Percentiles rank a stretch among this genome's conserved stretches.
Conservation (phyloP, 257 asterid genomes). For the Gynochthodes officinalis region DNA sequence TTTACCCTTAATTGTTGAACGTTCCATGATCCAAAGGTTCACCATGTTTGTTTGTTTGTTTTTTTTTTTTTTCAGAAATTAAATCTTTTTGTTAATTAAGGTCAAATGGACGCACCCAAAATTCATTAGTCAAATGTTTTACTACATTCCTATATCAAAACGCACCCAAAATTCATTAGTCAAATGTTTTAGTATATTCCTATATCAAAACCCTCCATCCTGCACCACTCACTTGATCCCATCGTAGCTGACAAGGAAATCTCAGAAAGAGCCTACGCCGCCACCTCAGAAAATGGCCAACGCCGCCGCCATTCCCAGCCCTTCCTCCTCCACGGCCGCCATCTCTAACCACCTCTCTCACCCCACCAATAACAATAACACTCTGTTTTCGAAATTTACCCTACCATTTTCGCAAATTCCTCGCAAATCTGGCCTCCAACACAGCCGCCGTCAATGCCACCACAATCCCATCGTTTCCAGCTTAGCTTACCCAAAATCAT, state of each 20-base stretch:
- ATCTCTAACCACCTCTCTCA: background rate
- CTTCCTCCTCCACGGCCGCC: slow-evolving; percentile 27
- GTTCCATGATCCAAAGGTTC: no score
- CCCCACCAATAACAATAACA: slow-evolving; percentile 17
- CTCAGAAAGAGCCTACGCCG: background rate
- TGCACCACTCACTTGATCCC: background rate
- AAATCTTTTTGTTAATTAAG: no score
- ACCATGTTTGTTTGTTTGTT: no score
- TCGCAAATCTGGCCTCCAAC: slow-evolving; percentile 17
- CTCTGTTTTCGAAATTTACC: slow-evolving; percentile 21
- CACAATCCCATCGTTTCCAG: slow-evolving; percentile 26
- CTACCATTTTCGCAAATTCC: slow-evolving; percentile 24
- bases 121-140: no score
- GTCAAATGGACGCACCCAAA: no score
- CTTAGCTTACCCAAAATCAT: slow-evolving; percentile 26
- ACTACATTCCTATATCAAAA: no score
- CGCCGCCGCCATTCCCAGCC: slow-evolving; percentile 16
- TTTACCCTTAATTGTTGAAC: no score
- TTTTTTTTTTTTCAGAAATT: no score
- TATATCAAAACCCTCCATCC: background rate
- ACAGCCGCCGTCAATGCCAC: slow-evolving; percentile 18
- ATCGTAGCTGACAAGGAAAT: background rate
- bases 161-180: no score
- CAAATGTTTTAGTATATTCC: background rate
- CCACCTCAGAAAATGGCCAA: slow-evolving; percentile 36